Base-by-base conservation (phyloP, 2,329 filamentous ascomycete species). In the Aspergillus calidoustus region DNA sequence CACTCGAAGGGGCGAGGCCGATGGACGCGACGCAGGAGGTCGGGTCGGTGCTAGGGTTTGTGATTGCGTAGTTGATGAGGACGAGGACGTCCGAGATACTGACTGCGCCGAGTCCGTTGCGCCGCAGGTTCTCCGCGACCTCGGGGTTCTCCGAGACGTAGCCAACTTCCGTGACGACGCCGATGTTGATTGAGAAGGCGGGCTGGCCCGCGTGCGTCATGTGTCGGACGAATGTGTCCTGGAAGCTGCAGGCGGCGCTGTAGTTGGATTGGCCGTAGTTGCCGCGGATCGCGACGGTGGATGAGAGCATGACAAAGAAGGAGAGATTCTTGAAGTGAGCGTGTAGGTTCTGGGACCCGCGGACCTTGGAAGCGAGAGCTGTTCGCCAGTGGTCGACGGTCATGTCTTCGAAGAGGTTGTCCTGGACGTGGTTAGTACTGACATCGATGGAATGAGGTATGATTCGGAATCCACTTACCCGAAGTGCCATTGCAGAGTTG, bases 241-340 rank as follows among this genome's bases (percentile, higher is more conserved):
- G 73, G 66, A 74, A 81, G 1, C 75, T 72, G 48, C 75, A 74
- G 19, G 70, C 79, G 6, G 78, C 77, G 2, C 74, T 71, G 62
- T 81, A 81, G 61, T 81, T 82, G 11, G 81, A 74, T 57, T 85
- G 74, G 3, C 79, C 77, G 6, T 76, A 66, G 54, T 81, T 81
- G 4, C 83, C 82, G 6, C 81, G 69, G 15, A 84, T 68, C 1
- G 77, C 77, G 34, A 78, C 75, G 1, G 76, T 66, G 1, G 80
- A 81, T 0, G 78, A 80, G 1, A 81, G 68, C 64, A 78, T 73
- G 53, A 80, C 64, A 60, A 81, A 81, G 68, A 81, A 81, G 54
- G 79, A 76, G 17, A 82, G 67, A 47, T 76, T 50, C 31, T 7
- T 67, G 70, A 25, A 77, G 60, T 13, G 62, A 23, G 17, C 64